Evolutionary conservation across 306 rosid species (phyloP).

Genomic region (Sicyos baderoa): DNA sequence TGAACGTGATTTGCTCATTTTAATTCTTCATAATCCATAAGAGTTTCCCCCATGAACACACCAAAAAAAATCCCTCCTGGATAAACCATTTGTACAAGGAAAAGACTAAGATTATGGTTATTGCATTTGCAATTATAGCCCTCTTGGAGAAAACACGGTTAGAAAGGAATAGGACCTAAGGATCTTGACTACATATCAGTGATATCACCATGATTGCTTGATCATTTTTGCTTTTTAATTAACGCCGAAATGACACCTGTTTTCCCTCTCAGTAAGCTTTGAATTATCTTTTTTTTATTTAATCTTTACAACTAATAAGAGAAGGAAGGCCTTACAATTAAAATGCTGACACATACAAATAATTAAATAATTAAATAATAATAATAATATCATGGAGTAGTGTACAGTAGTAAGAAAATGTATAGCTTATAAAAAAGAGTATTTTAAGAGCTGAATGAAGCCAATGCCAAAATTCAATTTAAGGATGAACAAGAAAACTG

Average conservation of each 20-base stretch:
- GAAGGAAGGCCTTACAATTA: neutral
- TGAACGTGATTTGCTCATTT: neutral
- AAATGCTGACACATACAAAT: neutral
- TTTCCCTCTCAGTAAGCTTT: neutral
- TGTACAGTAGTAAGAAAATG: neutral
- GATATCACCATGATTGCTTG: neutral
- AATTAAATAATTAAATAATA: neutral
- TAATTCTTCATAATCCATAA: neutral
- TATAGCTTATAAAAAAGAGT: neutral
- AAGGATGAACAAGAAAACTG: constrained; percentile 1
- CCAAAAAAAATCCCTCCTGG: neutral
- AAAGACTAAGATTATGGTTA: neutral
- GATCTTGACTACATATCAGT: neutral
- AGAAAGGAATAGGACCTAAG: neutral
- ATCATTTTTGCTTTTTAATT: neutral
- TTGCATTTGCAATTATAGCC: neutral
- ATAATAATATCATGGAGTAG: neutral
- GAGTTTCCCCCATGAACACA: neutral
- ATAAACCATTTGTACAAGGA: neutral
- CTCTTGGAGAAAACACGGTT: neutral
- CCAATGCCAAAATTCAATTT: neutral
- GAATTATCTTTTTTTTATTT: neutral
- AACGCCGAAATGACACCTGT: neutral
- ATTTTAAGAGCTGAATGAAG: neutral
- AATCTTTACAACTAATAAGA: neutral